Base-by-base conservation (phyloP, 1,284 basidiomycete species). In the Cystobasidium slooffiae region DNA sequence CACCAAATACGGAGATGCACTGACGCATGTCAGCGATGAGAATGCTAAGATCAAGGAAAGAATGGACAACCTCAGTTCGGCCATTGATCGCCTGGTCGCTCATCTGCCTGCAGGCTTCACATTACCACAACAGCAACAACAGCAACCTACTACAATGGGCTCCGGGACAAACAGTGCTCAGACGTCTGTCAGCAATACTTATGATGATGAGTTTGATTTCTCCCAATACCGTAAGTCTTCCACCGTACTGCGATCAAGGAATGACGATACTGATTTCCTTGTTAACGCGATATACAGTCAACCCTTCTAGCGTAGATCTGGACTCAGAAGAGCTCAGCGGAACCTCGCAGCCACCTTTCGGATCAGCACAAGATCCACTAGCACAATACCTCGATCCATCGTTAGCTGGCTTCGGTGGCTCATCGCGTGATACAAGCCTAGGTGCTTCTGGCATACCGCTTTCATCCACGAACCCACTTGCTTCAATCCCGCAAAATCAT, bases 141-240 rank as follows among this genome's bases (percentile, higher is more conserved):
- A 22, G 22, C 6, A 24, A 49, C 22, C 43, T 14, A 10, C 24
- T 31, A 53, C 20, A 43, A 8, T 14, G 59, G 18, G 43, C 16
- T 31, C 31, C 5, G 31, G 31, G 31, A 31, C 31, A 31, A 31
- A 31, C 31, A 31, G 31, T 31, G 31, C 31, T 5, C 31, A 43
- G 59, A 58, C 55, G 37, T 49, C 62, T 12, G 53, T 31, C 53
- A 49, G 31, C 18, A 52, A 47, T 22, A 49, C 24, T 47, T 49
- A 46, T 22, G 68, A 70, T 52, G 70, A 73, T 51, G 70, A 73
- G 20, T 73, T 73, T 46, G 70, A 73, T 55, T 66, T 73, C 49
- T 65, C 62, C 20, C 70, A 73, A 31, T 73, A 73, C 39, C 44
- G 70, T 73, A 51, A 65, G 70, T 59, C 12, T 22, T 8, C 20